These are phyloP conservation scores for Picochlorum sp. DNA, from an alignment of 139 green algal genomes.

Conservation along the genomic window DNA sequence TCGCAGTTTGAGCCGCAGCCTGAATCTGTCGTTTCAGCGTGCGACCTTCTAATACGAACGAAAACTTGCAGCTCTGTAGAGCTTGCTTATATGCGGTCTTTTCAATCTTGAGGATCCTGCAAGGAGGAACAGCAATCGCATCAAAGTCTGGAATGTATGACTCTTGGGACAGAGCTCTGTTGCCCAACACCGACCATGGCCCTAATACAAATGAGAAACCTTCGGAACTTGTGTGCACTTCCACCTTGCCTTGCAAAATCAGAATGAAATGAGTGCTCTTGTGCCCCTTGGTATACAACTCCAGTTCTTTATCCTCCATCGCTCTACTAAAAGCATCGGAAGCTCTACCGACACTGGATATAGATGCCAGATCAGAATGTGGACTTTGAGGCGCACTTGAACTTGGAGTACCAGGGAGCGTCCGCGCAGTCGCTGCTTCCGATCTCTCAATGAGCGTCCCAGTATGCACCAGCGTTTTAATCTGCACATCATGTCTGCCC, in stretches of 20 bases:
- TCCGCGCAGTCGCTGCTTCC: background rate
- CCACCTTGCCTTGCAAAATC: conserved; percentile 4
- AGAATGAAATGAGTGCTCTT: background rate
- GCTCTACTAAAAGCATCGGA: background rate
- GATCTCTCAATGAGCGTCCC: background rate
- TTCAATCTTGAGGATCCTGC: conserved; percentile 1
- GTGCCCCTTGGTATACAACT: background rate
- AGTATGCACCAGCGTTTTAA: background rate
- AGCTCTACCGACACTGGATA: background rate
- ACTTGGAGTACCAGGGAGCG: background rate
- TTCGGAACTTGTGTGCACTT: background rate
- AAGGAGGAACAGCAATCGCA: conserved; percentile 4
- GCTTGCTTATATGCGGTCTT: background rate
- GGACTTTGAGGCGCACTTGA: background rate
- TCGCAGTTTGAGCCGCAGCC: background rate
- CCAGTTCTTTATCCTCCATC: background rate
- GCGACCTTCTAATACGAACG: background rate
- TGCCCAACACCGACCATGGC: conserved; percentile 5
- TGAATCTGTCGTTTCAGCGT: background rate
- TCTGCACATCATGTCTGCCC: background rate
- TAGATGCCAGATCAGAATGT: background rate
- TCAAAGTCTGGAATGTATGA: conserved; percentile 6
- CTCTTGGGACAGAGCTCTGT: background rate
- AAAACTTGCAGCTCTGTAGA: background rate
- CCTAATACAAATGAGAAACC: conserved; percentile 4